Conservation (phyloP, 768 basidiomycete species). For the Peribolospora kevripleyi region DNA sequence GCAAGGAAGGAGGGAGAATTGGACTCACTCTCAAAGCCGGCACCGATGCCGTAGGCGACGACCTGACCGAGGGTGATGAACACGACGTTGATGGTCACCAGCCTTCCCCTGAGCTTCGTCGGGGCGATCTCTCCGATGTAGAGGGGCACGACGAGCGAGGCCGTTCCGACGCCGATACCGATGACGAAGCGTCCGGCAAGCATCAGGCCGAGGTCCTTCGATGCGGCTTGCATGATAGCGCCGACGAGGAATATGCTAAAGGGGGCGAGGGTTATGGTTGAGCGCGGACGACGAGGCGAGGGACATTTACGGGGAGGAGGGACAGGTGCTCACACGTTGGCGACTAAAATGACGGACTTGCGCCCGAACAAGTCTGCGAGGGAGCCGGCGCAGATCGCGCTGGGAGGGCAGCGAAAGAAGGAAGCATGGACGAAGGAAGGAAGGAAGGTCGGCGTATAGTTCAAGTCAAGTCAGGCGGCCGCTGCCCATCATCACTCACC, state of each 20-base stretch:
- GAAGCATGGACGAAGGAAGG: no score
- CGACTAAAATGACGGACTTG: conserved; percentile 10
- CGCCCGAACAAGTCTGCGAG: conserved; percentile 8
- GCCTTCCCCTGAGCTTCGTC: conserved; percentile 41
- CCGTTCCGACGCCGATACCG: conserved; percentile 24
- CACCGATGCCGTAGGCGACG: conserved; percentile 48
- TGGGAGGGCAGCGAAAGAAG: no score
- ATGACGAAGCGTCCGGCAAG: conserved; percentile 50
- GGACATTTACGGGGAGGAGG: conserved; percentile 7
- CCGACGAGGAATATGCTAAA: neutral
- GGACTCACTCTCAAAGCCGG: conserved; percentile 27
- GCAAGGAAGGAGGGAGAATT: conserved; percentile 1
- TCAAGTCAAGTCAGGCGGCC: no score
- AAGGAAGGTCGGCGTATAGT: no score
- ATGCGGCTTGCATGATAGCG: conserved; percentile 9
- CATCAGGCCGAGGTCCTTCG: conserved; percentile 24
- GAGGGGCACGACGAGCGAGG: conserved; percentile 51
- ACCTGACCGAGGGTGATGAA: conserved; percentile 62
- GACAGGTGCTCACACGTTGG: conserved; percentile 4
- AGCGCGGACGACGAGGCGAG: no score
- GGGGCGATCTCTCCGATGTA: conserved; percentile 66
- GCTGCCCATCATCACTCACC: neutral
- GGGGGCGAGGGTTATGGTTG: no score
- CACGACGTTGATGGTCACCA: conserved; percentile 62
- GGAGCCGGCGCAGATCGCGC: conserved; percentile 7